phyloP scores from a whole-genome alignment of 73 alveolate species.

The Tetrahymena elliotti region DNA sequence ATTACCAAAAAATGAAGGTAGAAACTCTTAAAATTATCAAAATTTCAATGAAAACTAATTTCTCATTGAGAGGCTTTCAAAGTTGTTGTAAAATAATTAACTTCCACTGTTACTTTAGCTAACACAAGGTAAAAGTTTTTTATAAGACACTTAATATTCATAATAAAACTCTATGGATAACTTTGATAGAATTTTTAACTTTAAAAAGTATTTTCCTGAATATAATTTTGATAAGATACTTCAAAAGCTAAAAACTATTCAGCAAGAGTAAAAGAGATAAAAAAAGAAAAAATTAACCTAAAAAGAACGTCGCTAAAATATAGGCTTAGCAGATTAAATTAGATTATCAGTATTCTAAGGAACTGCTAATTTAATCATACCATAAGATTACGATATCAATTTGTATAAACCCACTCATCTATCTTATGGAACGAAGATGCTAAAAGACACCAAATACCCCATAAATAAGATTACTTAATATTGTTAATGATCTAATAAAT shows the following conservation, averaged over 20 bases:
- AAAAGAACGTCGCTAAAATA: not conserved
- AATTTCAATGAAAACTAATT: not conserved
- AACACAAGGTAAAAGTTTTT: not conserved
- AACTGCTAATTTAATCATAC: not conserved
- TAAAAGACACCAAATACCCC: not conserved
- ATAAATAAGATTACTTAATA: not conserved
- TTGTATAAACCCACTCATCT: not conserved
- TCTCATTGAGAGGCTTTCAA: not conserved
- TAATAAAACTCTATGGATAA: not conserved
- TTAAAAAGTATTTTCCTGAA: not conserved
- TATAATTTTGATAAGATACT: not conserved
- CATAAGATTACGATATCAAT: not conserved
- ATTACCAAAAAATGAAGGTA: not conserved
- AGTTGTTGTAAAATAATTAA: no score
- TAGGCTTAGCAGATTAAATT: not conserved
- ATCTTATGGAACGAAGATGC: not conserved
- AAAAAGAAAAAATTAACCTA: not conserved
- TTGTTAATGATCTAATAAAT: no score
- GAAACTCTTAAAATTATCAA: no score
- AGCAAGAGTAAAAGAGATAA: not conserved
- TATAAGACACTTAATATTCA: not conserved
- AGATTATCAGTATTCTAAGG: not conserved
- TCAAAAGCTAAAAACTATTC: not conserved
- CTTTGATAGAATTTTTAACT: not conserved
- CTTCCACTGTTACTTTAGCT: not conserved